Evolutionary conservation across 2,329 filamentous ascomycete genomes (phyloP), one percentile per base, ranked within the genome.

Genomic region (Trichophyton verrucosum): DNA sequence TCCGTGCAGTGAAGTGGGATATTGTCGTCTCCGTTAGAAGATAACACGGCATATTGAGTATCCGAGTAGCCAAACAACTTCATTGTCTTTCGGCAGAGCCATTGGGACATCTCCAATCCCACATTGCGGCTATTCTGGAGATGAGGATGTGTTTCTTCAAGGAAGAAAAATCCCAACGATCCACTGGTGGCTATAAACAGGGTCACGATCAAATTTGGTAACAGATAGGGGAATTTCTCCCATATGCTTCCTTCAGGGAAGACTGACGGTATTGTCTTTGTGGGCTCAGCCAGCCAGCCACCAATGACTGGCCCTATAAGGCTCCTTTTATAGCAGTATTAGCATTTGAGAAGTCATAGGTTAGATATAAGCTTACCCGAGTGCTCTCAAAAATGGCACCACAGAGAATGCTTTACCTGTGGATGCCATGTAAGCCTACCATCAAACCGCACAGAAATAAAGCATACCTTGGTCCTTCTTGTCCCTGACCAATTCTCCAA

Each of bases 101-200:
- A 42, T 13, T 33, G 57, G 27, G 47, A 20, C 24, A 57, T 30
- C 20, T 57, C 46, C 33, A 46, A 24, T 38, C 61, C 49, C 3
- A 53, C 49, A 44, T 51, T 49, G 9, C 47, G 56, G 33, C 17
- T 44, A 15, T 47, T 40, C n/a, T 40, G 30, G 11, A 61, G n/a
- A 38, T 49, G 22, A n/a, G 61, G 59, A 51, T 63, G 61, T 8
- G 59, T 61, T 57, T 63, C 61, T 40, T 59, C 53, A 15, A 63
- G 51, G 9, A 61, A 20, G n/a, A 63, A 38, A 22, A 63, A 47
- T 1, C 59, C 61, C 27, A 63, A 20, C 33, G 58, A 1, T 33
- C 55, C 42, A 24, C 59, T 59, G 15, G 2, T 22, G 17, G 57
- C 17, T 1, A 60, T 22, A 13, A 30, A 57, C 17, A 57, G 15